Conservation (phyloP, 2,329 filamentous ascomycete genomes). For the Magnaporthiopsis rhizophila region DNA sequence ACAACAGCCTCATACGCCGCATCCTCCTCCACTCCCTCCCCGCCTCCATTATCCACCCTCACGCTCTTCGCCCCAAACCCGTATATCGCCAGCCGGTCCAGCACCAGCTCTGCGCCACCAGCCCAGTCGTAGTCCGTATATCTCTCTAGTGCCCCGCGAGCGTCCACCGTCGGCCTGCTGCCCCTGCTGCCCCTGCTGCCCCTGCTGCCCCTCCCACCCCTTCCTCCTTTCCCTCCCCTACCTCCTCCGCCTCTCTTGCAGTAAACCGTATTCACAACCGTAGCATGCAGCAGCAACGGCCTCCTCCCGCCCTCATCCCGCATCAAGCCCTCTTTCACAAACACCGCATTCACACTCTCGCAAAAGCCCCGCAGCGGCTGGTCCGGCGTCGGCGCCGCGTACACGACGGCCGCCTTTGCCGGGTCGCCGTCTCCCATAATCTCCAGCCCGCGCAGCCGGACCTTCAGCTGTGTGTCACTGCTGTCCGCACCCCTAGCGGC, state of each 20-base stretch:
- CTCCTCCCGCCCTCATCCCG: conserved; percentile 41
- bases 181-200: conserved; percentile 11
- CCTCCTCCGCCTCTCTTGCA: conserved; percentile 30
- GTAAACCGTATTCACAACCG: conserved; percentile 80
- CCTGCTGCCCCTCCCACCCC: conserved; percentile 11
- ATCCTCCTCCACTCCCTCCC: conserved; percentile 36
- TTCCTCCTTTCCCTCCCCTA: conserved; percentile 16
- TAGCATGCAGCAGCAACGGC: conserved; percentile 71
- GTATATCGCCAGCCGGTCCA: conserved; percentile 73
- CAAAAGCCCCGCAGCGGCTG: conserved; percentile 47
- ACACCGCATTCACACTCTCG: conserved; percentile 41
- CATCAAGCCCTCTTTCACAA: conserved; percentile 49
- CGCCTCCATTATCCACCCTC: conserved; percentile 26
- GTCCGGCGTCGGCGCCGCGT: conserved; percentile 52
- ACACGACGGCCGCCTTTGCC: conserved; percentile 54
- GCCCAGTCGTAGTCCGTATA: conserved; percentile 67
- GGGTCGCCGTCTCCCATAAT: conserved; percentile 50
- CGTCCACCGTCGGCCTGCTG: conserved; percentile 41
- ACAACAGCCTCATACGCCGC: conserved; percentile 46
- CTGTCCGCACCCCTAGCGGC: conserved; percentile 12
- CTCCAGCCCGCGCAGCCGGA: conserved; percentile 47
- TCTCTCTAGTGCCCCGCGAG: conserved; percentile 43
- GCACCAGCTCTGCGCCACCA: conserved; percentile 39
- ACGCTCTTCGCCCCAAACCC: conserved; percentile 75
- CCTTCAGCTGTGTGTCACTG: conserved; percentile 19